Percentiles rank a stretch among this genome's conserved stretches.
These are phyloP conservation scores for Albatrellus ellisii DNA, from an alignment of 768 basidiomycete genomes.

Conservation along the genomic window DNA sequence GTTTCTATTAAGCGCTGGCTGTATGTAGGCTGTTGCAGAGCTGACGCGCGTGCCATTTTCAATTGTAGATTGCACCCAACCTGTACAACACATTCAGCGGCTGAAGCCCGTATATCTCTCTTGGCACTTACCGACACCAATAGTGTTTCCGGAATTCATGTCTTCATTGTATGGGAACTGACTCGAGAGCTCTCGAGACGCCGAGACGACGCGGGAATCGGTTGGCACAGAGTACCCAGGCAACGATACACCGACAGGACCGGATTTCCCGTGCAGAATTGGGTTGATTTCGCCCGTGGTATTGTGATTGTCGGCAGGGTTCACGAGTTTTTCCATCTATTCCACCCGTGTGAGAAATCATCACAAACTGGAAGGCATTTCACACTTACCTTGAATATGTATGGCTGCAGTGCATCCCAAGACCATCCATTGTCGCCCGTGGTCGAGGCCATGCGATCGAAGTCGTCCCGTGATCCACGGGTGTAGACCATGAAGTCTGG, in stretches of 20 bases:
- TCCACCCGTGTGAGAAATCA: neutral
- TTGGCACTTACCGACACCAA: slow-evolving; percentile 25
- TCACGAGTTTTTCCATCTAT: slow-evolving; percentile 25
- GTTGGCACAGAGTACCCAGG: slow-evolving; percentile 6
- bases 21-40: slow-evolving; percentile 3
- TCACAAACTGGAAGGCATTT: neutral
- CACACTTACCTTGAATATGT: slow-evolving; percentile 3
- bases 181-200: slow-evolving; percentile 22
- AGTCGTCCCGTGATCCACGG: slow-evolving; percentile 18
- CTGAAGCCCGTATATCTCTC: neutral
- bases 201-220: slow-evolving; percentile 24
- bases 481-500: slow-evolving; percentile 18
- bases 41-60: slow-evolving; percentile 4
- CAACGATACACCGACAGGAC: slow-evolving; percentile 18
- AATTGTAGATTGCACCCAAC: slow-evolving; percentile 1
- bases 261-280: slow-evolving; percentile 23
- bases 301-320: slow-evolving; percentile 27
- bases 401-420: neutral
- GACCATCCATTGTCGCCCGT: slow-evolving; percentile 19
- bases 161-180: slow-evolving; percentile 30
- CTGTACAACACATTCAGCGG: neutral
- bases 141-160: slow-evolving; percentile 26
- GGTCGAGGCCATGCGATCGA: slow-evolving; percentile 15
- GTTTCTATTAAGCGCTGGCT: slow-evolving; percentile 1
- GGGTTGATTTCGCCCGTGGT: slow-evolving; percentile 26